Base-by-base conservation (phyloP, 345 rosid species). In the Syzygium oleosum region DNA sequence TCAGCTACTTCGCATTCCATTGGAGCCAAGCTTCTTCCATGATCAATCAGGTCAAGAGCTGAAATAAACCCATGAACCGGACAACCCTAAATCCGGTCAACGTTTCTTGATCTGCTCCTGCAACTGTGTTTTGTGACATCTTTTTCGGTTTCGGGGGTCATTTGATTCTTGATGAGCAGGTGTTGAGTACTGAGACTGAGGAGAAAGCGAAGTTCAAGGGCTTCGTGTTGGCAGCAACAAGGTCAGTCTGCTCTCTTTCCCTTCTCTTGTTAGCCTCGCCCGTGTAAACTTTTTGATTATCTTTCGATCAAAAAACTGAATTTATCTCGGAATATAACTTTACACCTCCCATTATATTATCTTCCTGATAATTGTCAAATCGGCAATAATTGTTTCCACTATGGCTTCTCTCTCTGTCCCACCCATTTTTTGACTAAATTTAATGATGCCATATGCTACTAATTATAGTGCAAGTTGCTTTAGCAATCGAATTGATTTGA, bases 191-290 rank as follows among this genome's bases (percentile, higher is more conserved):
- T 52, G 97, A 93, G 85, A 89, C 93, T 38, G 94, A 91, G 85
- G 92, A 90, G 87, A 88, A 91, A 84, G 90, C 91, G 86, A 96
- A 94, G 93, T 89, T 98, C 41, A 96, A 95, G 86, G 90, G 92
- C 77, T 89, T 96, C 22, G 92, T 95, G 73, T 93, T 96, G 95
- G 96, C 98, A 89, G 99, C 99, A 12, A 96, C 99, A 51, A 95
- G 99, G 99, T 95, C 85, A 3, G 63, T 49, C 46, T 5, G 14
- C 29, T 49, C 25, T 38, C 46, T 16, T 3, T 25, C 41, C 22
- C 23, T 5, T 52, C 46, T 41, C 25, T 46, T n/a, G 15, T 59
- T 2, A 4, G 27, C 29, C 43, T 17, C 12, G 43, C 12, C 55
- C n/a, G 43, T 80, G 21, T 22, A 7, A 55, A 11, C 12, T 49